Evolutionary conservation across 1,284 basidiomycete genomes (phyloP).

Genomic region (Malassezia yamatoensis): DNA sequence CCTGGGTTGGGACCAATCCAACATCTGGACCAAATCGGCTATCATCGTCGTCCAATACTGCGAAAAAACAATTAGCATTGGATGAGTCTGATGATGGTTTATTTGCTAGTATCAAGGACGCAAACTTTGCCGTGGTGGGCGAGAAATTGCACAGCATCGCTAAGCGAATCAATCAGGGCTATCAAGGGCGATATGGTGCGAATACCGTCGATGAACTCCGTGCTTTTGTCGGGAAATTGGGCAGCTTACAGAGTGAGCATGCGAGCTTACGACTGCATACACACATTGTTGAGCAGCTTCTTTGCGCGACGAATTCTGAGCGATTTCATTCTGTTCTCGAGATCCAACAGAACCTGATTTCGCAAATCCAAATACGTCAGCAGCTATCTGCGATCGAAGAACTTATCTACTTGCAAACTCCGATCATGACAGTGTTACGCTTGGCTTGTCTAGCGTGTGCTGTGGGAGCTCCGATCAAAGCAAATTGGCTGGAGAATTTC

Average conservation of each 20-base stretch:
- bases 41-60: constrained; percentile 20
- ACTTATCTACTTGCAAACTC: constrained; percentile 31
- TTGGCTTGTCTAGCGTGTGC: constrained; percentile 76
- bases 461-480: constrained; percentile 73
- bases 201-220: constrained; percentile 83
- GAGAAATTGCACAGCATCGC: constrained; percentile 71
- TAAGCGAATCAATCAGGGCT: constrained; percentile 75
- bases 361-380: constrained; percentile 47
- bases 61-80: constrained; percentile 60
- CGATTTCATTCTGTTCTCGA: constrained; percentile 84
- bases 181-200: constrained; percentile 70
- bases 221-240: constrained; percentile 88
- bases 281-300: constrained; percentile 78
- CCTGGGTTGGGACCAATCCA: constrained; percentile 53
- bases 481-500: constrained; percentile 72
- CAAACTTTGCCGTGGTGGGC: constrained; percentile 90
- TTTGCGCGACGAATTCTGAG: constrained; percentile 66
- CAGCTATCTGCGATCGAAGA: constrained; percentile 38
- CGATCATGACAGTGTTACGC: constrained; percentile 52
- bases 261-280: constrained; percentile 81
- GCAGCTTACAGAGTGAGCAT: constrained; percentile 81
- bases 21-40: constrained; percentile 18
- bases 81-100: constrained; percentile 69
- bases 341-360: constrained; percentile 90
- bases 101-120: constrained; percentile 70